Evolutionary conservation across 116 monocot species (phyloP).

Genomic region (Cymodocea nodosa): DNA sequence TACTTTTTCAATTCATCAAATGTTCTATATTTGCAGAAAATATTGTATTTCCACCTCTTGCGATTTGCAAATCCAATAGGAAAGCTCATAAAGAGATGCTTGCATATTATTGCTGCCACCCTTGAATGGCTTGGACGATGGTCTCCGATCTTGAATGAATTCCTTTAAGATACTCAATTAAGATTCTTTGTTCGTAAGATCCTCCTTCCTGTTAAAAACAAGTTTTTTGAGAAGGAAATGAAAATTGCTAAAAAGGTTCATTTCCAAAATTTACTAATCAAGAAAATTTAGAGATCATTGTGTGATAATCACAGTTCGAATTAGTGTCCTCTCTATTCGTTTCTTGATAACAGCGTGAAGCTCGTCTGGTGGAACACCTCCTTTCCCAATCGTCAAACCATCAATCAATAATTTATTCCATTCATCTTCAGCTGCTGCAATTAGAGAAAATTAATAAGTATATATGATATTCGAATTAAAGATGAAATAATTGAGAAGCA

Average conservation of each 20-base stretch:
- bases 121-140: conserved; percentile 46
- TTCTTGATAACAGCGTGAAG: conserved; percentile 70
- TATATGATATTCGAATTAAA: too few species aligned
- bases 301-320: conserved; percentile 58
- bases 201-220: conserved; percentile 62
- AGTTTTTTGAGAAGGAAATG: neutral
- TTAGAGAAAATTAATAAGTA: neutral
- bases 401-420: conserved; percentile 71
- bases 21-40: too few species aligned
- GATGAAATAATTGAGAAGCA: too few species aligned
- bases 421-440: conserved; percentile 59
- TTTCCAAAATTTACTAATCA: neutral
- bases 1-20: too few species aligned
- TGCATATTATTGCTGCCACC: conserved; percentile 4
- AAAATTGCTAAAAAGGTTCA: neutral
- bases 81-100: too few species aligned
- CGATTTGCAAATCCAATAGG: too few species aligned
- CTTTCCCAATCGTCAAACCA: conserved; percentile 60
- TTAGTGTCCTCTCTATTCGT: conserved; percentile 65
- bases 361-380: conserved; percentile 65
- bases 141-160: conserved; percentile 54
- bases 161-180: conserved; percentile 70
- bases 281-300: neutral
- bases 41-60: too few species aligned
- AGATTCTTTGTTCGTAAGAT: conserved; percentile 82